Percentiles rank a stretch among this genome's conserved stretches.
Conservation (phyloP, 257 asterid species). For the Henckelia pumila region DNA sequence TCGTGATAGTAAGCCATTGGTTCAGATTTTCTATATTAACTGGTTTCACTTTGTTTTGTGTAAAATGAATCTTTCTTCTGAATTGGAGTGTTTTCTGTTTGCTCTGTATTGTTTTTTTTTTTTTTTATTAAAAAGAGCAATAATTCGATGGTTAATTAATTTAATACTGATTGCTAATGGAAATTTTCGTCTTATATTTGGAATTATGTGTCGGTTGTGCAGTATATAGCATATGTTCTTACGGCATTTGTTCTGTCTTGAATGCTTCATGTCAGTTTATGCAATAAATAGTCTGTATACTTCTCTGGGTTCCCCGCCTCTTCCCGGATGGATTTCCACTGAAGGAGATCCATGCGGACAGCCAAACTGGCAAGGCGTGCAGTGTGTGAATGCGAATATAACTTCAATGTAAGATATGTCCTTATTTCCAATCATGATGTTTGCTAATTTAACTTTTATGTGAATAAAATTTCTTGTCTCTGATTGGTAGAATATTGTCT, state of each 20-base stretch:
- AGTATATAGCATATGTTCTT: background rate
- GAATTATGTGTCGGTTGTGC: background rate
- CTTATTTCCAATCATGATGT: background rate
- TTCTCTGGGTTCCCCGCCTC: constrained; percentile 61
- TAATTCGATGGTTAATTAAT: background rate
- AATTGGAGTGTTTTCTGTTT: constrained; percentile 4
- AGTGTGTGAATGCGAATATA: constrained; percentile 70
- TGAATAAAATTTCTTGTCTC: constrained; percentile 3
- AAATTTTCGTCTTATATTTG: background rate
- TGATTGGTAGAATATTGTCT: constrained; percentile 46
- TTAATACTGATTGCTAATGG: background rate
- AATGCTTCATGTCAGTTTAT: constrained; percentile 45
- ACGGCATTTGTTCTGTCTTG: constrained; percentile 1
- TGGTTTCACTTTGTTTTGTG: background rate
- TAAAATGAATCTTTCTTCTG: background rate
- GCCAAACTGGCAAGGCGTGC: constrained; percentile 83
- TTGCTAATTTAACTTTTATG: background rate
- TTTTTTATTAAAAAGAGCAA: background rate
- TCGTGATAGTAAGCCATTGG: constrained; percentile 62
- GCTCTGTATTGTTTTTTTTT: constrained; percentile 1
- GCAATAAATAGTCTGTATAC: constrained; percentile 71
- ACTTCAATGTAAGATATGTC: constrained; percentile 60
- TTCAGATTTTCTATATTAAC: background rate
- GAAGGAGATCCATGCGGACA: constrained; percentile 95
- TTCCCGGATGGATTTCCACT: constrained; percentile 67